Evolutionary conservation across 139 green algal species (phyloP).

Genomic region (Zygnema cylindricum): DNA sequence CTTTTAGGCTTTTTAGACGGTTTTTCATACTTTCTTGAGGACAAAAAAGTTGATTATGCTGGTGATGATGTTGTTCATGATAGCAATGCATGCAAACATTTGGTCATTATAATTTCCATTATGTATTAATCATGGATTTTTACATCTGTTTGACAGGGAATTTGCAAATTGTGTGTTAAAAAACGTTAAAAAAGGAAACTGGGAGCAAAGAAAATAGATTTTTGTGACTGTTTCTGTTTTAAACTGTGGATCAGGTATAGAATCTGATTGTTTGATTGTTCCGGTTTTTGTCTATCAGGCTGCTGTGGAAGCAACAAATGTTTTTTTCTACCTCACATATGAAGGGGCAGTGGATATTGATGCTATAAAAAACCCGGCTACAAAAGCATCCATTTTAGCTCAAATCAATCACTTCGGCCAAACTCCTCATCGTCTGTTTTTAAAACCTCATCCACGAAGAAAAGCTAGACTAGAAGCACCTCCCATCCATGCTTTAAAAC

Average conservation of each 20-base stretch:
- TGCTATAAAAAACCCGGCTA: constrained; percentile 53
- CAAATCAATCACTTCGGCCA: constrained; percentile 70
- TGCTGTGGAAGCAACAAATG: constrained; percentile 63
- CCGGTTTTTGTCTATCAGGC: background rate
- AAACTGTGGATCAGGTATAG: no score
- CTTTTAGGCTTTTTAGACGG: no score
- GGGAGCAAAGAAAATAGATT: constrained; percentile 9
- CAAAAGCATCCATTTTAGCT: constrained; percentile 53
- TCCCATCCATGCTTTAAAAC: constrained; percentile 12
- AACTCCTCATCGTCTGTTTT: constrained; percentile 65
- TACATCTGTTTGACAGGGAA: no score
- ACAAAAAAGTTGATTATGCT: no score
- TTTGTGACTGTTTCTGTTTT: no score
- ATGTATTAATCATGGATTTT: no score
- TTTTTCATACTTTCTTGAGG: no score
- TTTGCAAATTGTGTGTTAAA: no score
- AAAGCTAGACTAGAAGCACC: constrained; percentile 10
- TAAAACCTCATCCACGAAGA: constrained; percentile 51
- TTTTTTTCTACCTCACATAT: constrained; percentile 72
- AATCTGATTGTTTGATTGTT: background rate
- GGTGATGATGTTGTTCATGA: no score
- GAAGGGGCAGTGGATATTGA: constrained; percentile 68
- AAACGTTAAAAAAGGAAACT: no score
- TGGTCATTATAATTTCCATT: no score
- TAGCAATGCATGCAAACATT: no score